Evolutionary conservation across 148 eudicot genomes (phyloP), one percentile per base, ranked within the genome.

Genomic region (Polygonum aviculare): DNA sequence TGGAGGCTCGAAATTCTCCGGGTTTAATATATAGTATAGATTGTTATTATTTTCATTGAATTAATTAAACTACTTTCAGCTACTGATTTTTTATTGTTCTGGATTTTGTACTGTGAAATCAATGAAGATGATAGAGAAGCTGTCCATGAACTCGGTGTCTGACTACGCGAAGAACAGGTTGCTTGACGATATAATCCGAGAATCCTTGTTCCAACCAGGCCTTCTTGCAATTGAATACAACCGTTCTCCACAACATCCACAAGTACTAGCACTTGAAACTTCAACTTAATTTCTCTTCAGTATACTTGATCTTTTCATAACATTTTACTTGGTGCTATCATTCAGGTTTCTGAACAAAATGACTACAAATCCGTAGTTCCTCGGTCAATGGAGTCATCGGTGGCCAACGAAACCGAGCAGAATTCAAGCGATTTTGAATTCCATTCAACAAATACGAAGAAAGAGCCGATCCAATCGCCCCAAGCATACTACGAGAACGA

Each of bases 181-280:
- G 77, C 49, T 95, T 76, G 83, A 86, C 73, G 96, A 90, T 59
- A 91, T 95, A 36, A 86, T 87, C 39, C 79, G 81, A 50, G 86
- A 76, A 79, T 85, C 73, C 71, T 52, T 77, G 77, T 80, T 76
- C 73, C 57, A 81, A 57, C 60, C 83, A 7, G 84, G 82, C 67
- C 85, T 82, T 1, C 81, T 92, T 77, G 83, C 89, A 21, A 80
- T 88, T 18, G 86, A 91, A 55, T 90, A 87, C 81, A 78, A 78
- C 36, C 77, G 86, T 35, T 36, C 21, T 19, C 71, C 49, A 1
- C 3, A 15, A 39, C 48, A 22, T 1, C 50, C 31, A 49, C 59
- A 74, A 74, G 9, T 10, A 59, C 3, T 59, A 21, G 4, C 14
- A 22, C 3, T 8, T 59, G 2, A 10, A 5, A 9, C 0, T 10